A percentile compares a stretch with the other conserved stretches of the same genome.
Conservation (phyloP, 805 yeast species). For the Candida corydali region DNA sequence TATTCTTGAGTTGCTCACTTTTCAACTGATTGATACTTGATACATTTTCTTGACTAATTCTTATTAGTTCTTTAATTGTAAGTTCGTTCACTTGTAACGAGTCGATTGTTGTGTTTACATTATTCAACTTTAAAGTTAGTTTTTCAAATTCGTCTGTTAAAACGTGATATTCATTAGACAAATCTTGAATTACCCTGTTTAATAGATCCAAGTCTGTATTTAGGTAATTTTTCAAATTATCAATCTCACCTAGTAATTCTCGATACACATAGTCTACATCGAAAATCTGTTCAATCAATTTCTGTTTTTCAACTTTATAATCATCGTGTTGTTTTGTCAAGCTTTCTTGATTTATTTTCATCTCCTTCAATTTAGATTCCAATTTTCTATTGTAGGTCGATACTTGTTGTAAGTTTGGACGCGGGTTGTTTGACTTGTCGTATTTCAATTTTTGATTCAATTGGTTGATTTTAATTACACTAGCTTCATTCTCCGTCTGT, state of each 20-base stretch:
- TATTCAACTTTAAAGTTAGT: constrained; percentile 44
- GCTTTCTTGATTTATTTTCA: constrained; percentile 60
- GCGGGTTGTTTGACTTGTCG: constrained; percentile 18
- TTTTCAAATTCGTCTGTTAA: constrained; percentile 20
- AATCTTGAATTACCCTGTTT: constrained; percentile 47
- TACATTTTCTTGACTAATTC: constrained; percentile 48
- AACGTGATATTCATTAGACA: constrained; percentile 41
- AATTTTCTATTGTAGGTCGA: constrained; percentile 47
- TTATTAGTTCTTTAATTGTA: constrained; percentile 41
- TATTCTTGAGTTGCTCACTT: constrained; percentile 1
- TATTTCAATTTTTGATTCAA: constrained; percentile 28
- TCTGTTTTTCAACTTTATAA: constrained; percentile 61
- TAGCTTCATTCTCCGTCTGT: constrained; percentile 34
- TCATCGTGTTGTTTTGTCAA: constrained; percentile 57
- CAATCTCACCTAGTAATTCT: constrained; percentile 56
- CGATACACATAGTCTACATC: constrained; percentile 53
- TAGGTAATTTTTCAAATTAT: constrained; percentile 55
- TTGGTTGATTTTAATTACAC: constrained; percentile 30
- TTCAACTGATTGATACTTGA: constrained; percentile 25
- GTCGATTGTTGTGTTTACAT: constrained; percentile 51
- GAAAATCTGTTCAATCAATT: constrained; percentile 55
- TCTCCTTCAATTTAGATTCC: constrained; percentile 57
- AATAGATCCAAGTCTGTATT: constrained; percentile 58
- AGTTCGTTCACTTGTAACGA: constrained; percentile 46
- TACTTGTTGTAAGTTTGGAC: constrained; percentile 35